These are phyloP conservation scores for Cutaneotrichosporon daszewskae DNA, from an alignment of 1,284 basidiomycete species.

Conservation along the genomic window DNA sequence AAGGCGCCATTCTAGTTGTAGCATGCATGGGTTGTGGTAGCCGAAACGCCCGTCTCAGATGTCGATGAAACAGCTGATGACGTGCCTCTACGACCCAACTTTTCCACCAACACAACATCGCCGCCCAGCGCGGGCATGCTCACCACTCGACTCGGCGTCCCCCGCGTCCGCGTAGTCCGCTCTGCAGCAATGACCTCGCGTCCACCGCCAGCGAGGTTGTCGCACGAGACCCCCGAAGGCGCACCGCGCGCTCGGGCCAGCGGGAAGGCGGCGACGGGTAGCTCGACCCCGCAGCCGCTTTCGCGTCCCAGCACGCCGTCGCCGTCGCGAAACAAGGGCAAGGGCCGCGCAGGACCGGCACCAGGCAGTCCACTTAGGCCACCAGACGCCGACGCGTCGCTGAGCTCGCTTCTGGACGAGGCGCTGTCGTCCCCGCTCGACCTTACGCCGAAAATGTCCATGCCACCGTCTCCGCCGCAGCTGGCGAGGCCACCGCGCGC, in stretches of 20 bases:
- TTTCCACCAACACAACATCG: too few relatives aligned
- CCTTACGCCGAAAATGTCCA: slow-evolving; percentile 2
- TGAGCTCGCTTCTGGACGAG: slow-evolving; percentile 22
- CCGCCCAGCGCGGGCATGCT: slow-evolving; percentile 3
- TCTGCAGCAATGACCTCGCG: background rate
- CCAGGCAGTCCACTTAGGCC: slow-evolving; percentile 3
- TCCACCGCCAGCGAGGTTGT: background rate
- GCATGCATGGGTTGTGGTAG: too few relatives aligned
- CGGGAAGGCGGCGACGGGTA: too few relatives aligned
- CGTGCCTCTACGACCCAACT: too few relatives aligned
- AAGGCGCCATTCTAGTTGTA: slow-evolving; percentile 37
- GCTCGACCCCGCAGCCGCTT: background rate
- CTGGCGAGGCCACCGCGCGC: slow-evolving; percentile 3
- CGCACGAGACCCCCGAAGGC: too few relatives aligned
- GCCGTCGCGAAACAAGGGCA: slow-evolving; percentile 16
- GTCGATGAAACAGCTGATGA: too few relatives aligned
- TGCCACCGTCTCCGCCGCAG: background rate
- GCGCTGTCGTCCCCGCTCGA: slow-evolving; percentile 30
- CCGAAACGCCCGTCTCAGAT: too few relatives aligned
- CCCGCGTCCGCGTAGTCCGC: too few relatives aligned
- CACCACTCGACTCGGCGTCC: background rate
- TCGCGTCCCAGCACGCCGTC: background rate
- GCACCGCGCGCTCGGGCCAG: too few relatives aligned
- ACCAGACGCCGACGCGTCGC: background rate
- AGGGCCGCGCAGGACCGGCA: slow-evolving; percentile 15